Evolutionary conservation across 2,329 filamentous ascomycete genomes (phyloP).

Genomic region (Verticillium nonalfalfae): DNA sequence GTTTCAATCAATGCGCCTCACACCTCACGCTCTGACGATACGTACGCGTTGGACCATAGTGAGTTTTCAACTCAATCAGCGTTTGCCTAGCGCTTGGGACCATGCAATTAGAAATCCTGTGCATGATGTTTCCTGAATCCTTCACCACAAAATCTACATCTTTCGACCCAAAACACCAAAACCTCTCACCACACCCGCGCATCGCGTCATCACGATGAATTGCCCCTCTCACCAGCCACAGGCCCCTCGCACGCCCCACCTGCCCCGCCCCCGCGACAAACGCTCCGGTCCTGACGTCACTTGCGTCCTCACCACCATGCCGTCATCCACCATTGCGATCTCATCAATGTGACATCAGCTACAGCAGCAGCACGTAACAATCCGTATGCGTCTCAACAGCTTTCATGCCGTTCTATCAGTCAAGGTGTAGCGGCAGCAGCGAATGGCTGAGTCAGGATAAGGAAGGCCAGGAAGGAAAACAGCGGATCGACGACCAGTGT

Average conservation of each 20-base stretch:
- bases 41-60: too few relatives aligned
- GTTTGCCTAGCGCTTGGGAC: neutral
- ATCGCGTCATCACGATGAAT: neutral
- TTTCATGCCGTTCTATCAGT: neutral
- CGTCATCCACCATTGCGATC: neutral
- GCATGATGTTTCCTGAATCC: too few relatives aligned
- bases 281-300: neutral
- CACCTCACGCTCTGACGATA: too few relatives aligned
- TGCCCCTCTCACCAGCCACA: neutral
- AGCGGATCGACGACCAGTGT: neutral
- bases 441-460: neutral
- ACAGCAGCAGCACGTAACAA: neutral
- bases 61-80: too few relatives aligned
- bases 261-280: neutral
- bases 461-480: neutral
- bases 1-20: too few relatives aligned
- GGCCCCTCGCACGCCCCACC: neutral
- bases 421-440: neutral
- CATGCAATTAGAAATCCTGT: neutral
- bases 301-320: neutral
- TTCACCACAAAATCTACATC: too few relatives aligned
- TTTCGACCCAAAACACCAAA: neutral
- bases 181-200: neutral
- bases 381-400: neutral
- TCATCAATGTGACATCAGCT: neutral